Evolutionary conservation across 371 early-diverging fungal genomes (phyloP).

Genomic region (Homolaphlyctis polyrhiza): DNA sequence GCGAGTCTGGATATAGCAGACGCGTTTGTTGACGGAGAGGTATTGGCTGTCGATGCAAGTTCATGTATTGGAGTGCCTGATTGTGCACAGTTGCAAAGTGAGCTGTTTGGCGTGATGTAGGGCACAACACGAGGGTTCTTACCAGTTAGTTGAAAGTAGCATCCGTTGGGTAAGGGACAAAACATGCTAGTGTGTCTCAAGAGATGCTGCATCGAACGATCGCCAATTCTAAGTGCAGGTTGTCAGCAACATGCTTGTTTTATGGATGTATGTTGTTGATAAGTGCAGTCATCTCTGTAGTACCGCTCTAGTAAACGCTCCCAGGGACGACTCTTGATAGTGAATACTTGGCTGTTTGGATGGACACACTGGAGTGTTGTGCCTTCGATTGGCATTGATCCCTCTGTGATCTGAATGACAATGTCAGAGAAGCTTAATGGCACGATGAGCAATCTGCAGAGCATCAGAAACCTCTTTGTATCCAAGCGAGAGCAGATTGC

Average conservation of each 20-base stretch:
- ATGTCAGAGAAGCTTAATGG: too few species aligned
- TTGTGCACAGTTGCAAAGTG: too few species aligned
- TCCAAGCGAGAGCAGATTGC: conserved; percentile 21
- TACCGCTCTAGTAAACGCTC: conserved; percentile 19
- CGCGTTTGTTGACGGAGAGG: neutral
- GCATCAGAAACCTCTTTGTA: conserved; percentile 11
- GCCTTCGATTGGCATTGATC: too few species aligned
- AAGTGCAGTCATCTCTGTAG: neutral
- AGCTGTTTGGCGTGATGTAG: too few species aligned
- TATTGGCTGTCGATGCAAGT: neutral
- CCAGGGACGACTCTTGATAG: conserved; percentile 27
- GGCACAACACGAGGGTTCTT: too few species aligned
- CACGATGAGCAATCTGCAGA: neutral
- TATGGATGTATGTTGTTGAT: too few species aligned
- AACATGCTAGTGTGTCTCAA: conserved; percentile 25
- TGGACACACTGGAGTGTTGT: too few species aligned
- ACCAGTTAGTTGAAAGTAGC: conserved; percentile 32
- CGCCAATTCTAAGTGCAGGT: conserved; percentile 33
- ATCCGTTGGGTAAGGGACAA: conserved; percentile 11
- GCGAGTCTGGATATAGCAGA: too few species aligned
- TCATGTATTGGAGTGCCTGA: too few species aligned
- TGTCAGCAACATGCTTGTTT: too few species aligned
- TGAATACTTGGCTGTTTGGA: conserved; percentile 30
- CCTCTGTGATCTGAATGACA: too few species aligned
- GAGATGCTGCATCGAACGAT: conserved; percentile 23